phyloP scores from a whole-genome alignment of 768 basidiomycete species.

The Suillus cothurnatus region DNA sequence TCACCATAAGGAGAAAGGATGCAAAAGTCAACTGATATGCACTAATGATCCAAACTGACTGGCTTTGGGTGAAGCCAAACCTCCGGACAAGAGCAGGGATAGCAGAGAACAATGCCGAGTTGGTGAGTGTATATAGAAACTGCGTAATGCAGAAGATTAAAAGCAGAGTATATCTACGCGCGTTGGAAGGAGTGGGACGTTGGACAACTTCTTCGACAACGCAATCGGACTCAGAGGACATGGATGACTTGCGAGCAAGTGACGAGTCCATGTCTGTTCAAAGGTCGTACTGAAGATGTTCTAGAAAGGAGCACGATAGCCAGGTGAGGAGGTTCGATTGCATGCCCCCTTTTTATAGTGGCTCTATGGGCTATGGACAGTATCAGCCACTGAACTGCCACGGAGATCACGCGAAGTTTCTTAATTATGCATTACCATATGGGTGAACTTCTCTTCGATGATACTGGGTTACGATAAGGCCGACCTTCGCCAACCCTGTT shows the following conservation, averaged over 20 bases:
- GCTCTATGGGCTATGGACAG: not conserved
- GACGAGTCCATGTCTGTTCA: not conserved
- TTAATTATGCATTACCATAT: not conserved
- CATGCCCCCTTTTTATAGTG: not conserved
- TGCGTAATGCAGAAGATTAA: conserved; percentile 37
- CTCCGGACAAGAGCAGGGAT: conserved; percentile 29
- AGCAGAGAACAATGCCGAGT: conserved; percentile 34
- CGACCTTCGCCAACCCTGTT: not conserved
- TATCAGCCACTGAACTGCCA: not conserved
- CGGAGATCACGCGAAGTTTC: not conserved
- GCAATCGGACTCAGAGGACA: not conserved
- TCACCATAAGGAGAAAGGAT: conserved; percentile 36
- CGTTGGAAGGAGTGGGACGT: not conserved
- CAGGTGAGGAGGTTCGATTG: not conserved
- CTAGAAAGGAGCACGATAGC: not conserved
- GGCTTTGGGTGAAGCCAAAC: not conserved
- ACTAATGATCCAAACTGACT: conserved; percentile 34
- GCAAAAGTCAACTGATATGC: conserved; percentile 40
- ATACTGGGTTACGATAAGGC: too few species aligned
- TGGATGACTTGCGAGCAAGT: not conserved
- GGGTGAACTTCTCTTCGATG: too few species aligned
- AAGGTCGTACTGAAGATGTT: not conserved
- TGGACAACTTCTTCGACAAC: not conserved
- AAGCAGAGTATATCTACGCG: conserved; percentile 22
- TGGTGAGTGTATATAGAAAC: conserved; percentile 41